phyloP scores from a whole-genome alignment of 2,329 filamentous ascomycete genomes.

The Ceratocystis variospora region DNA sequence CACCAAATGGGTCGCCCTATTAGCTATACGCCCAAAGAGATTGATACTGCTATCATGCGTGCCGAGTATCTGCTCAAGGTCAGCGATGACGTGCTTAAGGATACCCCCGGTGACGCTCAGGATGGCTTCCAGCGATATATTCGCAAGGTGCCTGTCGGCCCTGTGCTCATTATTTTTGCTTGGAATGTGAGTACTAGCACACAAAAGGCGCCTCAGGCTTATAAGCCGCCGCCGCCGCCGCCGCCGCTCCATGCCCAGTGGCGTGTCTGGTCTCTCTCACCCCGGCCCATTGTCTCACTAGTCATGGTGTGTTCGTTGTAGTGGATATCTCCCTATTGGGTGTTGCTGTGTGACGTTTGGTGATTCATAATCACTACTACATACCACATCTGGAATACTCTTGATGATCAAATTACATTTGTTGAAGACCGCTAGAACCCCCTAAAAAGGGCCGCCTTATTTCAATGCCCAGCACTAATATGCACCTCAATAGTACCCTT shows the following conservation, averaged over 20 bases:
- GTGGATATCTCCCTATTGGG: neutral
- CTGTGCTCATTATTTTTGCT: constrained; percentile 77
- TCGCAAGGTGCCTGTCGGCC: constrained; percentile 74
- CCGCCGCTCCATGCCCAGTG: neutral
- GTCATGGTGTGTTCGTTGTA: neutral
- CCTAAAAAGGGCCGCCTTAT: neutral
- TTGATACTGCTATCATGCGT: constrained; percentile 71
- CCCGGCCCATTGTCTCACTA: neutral
- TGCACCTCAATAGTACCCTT: constrained; percentile 57
- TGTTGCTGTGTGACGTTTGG: neutral
- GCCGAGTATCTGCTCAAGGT: constrained; percentile 78
- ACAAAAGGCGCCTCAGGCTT: neutral
- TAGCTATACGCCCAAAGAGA: constrained; percentile 68
- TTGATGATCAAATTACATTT: too few relatives aligned
- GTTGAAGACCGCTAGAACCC: too few relatives aligned
- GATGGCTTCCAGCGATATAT: constrained; percentile 85
- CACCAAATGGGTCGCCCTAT: constrained; percentile 94
- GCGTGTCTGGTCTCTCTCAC: neutral
- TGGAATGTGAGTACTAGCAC: constrained; percentile 63
- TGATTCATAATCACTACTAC: neutral
- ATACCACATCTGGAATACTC: neutral
- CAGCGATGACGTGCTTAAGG: constrained; percentile 61
- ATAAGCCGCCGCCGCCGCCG: neutral
- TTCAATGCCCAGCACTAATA: constrained; percentile 18
- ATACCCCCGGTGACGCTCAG: constrained; percentile 71